phyloP scores from a whole-genome alignment of 2,329 filamentous ascomycete genomes.

The Fusarium sp. region DNA sequence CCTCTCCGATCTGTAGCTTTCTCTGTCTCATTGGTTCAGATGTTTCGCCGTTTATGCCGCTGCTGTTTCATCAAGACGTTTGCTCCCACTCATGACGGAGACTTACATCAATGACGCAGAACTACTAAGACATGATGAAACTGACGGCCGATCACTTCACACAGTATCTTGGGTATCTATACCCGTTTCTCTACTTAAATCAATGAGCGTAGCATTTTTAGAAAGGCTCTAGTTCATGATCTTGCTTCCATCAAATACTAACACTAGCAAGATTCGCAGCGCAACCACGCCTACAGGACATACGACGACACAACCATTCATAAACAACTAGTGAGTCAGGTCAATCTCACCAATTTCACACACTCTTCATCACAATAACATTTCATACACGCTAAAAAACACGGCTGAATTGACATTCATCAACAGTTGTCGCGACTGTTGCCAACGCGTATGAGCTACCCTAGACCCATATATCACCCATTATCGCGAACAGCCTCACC shows the following conservation, averaged over 20 bases:
- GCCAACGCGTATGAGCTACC: background rate
- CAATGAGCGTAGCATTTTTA: rapidly evolving
- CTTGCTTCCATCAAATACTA: background rate
- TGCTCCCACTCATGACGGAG: background rate
- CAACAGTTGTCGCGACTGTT: background rate
- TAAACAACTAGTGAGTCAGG: rapidly evolving
- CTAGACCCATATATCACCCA: background rate
- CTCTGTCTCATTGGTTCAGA: background rate
- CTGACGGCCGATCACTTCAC: background rate
- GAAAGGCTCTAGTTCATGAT: background rate
- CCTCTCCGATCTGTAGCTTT: background rate
- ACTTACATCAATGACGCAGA: background rate
- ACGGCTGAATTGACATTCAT: background rate
- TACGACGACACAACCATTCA: background rate
- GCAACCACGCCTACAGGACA: background rate
- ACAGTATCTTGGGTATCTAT: background rate
- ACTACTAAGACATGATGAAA: background rate
- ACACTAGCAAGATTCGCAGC: rapidly evolving
- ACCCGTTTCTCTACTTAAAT: too few relatives aligned
- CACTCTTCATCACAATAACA: background rate
- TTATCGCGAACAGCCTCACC: background rate
- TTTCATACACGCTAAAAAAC: background rate
- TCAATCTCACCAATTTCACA: background rate
- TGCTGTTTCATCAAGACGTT: background rate
- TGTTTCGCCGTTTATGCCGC: background rate